Conservation (phyloP, 176 grass and related monocot genomes). For the barley (Hordeum vulgare) region MorexV3_pseudomolecules_assembly NC_058523.1:75239995-75240494, state of each 20-base stretch:
- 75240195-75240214: constrained; percentile 18
- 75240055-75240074: constrained; percentile 40
- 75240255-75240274: background rate
- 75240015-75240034: background rate
- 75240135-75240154: constrained; percentile 37
- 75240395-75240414: constrained; percentile 36
- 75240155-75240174: background rate
- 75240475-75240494: constrained; percentile 31
- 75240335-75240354: background rate
- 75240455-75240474: background rate
- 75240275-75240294: constrained; percentile 24
- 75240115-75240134: constrained; percentile 22
- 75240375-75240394: background rate
- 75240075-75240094: constrained; percentile 16
- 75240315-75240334: background rate
- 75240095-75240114: background rate
- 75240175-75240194: background rate
- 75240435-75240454: constrained; percentile 6
- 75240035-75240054: constrained; percentile 13
- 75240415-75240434: constrained; percentile 19
- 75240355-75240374: background rate
- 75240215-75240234: constrained; percentile 20
- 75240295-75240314: background rate
- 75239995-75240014: background rate
- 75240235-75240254: constrained; percentile 14